phyloP scores from a whole-genome alignment of 805 yeast species.

The Pichia paraexigua region DNA sequence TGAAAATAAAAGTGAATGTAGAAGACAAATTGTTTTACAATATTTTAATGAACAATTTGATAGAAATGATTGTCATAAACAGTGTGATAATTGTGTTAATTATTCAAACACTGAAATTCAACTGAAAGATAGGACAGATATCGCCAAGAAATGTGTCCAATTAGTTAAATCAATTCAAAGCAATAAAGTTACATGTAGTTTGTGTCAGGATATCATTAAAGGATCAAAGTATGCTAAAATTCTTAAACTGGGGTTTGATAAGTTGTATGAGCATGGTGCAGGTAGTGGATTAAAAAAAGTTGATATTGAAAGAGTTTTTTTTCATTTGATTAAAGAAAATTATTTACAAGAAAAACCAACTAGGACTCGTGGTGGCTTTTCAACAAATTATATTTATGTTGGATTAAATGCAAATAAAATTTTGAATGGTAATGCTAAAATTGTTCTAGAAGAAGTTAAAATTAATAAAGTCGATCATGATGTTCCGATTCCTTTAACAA shows the following conservation, averaged over 20 bases:
- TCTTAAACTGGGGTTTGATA: conserved; percentile 53
- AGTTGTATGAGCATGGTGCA: conserved; percentile 54
- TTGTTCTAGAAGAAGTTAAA: background rate
- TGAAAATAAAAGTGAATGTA: conserved; percentile 83
- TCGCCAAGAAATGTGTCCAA: conserved; percentile 50
- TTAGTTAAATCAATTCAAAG: conserved; percentile 50
- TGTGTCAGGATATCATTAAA: conserved; percentile 75
- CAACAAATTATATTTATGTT: conserved; percentile 60
- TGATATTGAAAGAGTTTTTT: conserved; percentile 76
- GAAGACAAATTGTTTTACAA: conserved; percentile 80
- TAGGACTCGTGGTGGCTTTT: conserved; percentile 65
- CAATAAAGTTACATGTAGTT: conserved; percentile 62
- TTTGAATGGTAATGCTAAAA: conserved; percentile 30
- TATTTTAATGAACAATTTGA: conserved; percentile 84
- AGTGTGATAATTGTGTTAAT: conserved; percentile 80
- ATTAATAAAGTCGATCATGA: background rate
- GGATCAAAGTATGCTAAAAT: conserved; percentile 65
- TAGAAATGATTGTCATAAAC: conserved; percentile 50
- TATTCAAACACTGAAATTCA: conserved; percentile 34
- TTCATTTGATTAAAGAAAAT: conserved; percentile 60
- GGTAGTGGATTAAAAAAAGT: conserved; percentile 60
- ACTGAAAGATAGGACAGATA: conserved; percentile 59
- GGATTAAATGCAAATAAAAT: conserved; percentile 52
- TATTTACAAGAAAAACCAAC: conserved; percentile 65
- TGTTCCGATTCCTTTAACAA: background rate